Percentiles rank a stretch among this genome's conserved stretches.
Evolutionary conservation across 345 rosid species (phyloP).

Genomic region (Brassica rapa): DNA sequence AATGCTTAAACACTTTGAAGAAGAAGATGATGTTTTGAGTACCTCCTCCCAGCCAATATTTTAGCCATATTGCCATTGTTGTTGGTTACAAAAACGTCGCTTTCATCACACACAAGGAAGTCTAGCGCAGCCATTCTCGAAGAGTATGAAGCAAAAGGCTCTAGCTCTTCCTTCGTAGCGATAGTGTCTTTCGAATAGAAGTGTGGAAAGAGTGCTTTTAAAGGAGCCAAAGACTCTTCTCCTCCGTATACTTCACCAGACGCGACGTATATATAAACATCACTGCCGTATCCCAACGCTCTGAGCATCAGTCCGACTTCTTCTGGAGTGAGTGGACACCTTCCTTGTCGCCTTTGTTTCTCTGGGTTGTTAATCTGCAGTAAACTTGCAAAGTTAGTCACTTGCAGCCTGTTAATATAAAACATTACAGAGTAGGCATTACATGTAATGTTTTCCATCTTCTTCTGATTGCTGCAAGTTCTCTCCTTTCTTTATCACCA

Average conservation of each 20-base stretch:
- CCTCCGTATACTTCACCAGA: conserved; percentile 97
- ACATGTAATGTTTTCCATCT: conserved; percentile 99
- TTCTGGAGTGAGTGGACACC: conserved; percentile 94
- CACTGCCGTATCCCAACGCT: conserved; percentile 90
- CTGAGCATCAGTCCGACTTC: conserved; percentile 98
- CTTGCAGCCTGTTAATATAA: background rate
- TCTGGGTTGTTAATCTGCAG: conserved; percentile 80
- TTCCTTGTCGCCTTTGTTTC: conserved; percentile 95
- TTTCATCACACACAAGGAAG: conserved; percentile 92
- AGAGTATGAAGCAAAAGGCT: conserved; percentile 76
- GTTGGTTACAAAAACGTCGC: conserved; percentile 94
- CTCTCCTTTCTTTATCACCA: conserved; percentile 88
- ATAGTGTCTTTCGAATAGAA: conserved; percentile 82
- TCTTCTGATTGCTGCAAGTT: conserved; percentile 81
- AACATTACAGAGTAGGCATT: background rate
- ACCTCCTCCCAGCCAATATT: conserved; percentile 94
- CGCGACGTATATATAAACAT: conserved; percentile 89
- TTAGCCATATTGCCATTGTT: conserved; percentile 98
- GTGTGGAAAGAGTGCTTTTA: conserved; percentile 86
- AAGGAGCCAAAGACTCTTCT: conserved; percentile 77
- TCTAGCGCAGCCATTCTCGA: conserved; percentile 99
- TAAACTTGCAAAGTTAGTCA: background rate
- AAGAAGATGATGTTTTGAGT: conserved; percentile 8
- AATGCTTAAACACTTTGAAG: conserved; percentile 17
- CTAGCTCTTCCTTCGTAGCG: conserved; percentile 76